phyloP scores from a whole-genome alignment of 495 filamentous ascomycete genomes.

The Penicillium verhagenii region DNA sequence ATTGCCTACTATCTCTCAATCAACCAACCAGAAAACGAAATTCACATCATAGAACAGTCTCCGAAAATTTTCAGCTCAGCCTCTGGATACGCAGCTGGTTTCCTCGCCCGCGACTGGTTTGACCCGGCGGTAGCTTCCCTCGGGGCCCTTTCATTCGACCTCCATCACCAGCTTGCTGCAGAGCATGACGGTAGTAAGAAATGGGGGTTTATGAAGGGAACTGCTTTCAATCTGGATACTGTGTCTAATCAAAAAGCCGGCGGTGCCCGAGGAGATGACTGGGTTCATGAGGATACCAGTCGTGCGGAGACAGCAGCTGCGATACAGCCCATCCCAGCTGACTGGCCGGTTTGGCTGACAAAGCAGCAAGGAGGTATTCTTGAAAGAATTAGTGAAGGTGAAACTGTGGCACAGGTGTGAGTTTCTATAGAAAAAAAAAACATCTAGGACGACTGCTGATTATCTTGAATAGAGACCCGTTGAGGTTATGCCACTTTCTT shows the following conservation, averaged over 20 bases:
- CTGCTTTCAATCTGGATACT: conserved; percentile 52
- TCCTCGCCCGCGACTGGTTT: conserved; percentile 76
- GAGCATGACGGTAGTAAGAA: conserved; percentile 55
- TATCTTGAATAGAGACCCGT: conserved; percentile 50
- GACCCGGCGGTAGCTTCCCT: conserved; percentile 50
- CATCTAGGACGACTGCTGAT: conserved; percentile 9
- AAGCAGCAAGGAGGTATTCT: conserved; percentile 47
- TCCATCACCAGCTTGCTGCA: conserved; percentile 64
- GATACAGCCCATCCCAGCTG: conserved; percentile 1
- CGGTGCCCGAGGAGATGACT: conserved; percentile 54
- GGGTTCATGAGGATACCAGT: conserved; percentile 61
- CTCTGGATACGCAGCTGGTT: conserved; percentile 72
- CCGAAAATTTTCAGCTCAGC: conserved; percentile 66
- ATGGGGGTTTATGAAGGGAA: conserved; percentile 70
- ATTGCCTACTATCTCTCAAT: conserved; percentile 69
- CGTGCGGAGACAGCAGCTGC: conserved; percentile 55
- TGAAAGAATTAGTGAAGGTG: conserved; percentile 62
- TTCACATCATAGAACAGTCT: conserved; percentile 70
- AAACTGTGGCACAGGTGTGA: conserved; percentile 64
- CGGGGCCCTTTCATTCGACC: conserved; percentile 64
- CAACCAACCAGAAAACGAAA: conserved; percentile 47
- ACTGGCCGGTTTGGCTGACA: conserved; percentile 58
- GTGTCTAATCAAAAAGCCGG: conserved; percentile 27
- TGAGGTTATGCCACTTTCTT: conserved; percentile 62
- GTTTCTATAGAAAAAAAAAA: no score